Evolutionary conservation across 441 rosid genomes (phyloP), one percentile per base, ranked within the genome.

Genomic region (Lagerstroemia fauriei): DNA sequence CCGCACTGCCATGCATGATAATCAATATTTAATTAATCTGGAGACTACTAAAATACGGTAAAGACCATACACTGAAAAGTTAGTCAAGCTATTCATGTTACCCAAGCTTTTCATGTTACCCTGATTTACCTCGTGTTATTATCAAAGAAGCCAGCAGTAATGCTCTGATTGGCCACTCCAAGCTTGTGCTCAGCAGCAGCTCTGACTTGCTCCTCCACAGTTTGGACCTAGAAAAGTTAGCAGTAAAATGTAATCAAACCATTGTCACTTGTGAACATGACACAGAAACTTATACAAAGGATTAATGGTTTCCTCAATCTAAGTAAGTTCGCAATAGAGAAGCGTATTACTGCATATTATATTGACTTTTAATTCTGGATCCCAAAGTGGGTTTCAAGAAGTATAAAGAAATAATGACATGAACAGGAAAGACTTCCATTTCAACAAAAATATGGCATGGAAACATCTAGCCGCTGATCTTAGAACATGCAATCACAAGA

Each of bases 91-190:
- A 25, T 44, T 61, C 73, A 77, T 59, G 57, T 66, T 11, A 69
- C 61, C 63, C 75, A n/a, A n/a, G 11, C 34, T 74, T 47, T 44
- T 61, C 73, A 77, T 59, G 57, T 66, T 11, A 69, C 61, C 63
- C 75, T 68, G 74, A 34, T 44, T 88, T 77, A 93, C 98, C 98
- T 95, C 51, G 98, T 94, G 84, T 95, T 92, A 78, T 95, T 95
- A 92, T 95, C 98, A 88, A 94, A 94, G 89, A 95, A 95, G 46
- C 98, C 98, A 66, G 98, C 98, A 80, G 98, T 95, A 79, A 95
- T 95, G 82, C 98, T 95, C 92, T 95, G 98, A 87, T 95, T 94
- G 87, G 98, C 98, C 86, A 95, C 98, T 84, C 98, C 98, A 81
- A 95, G 92, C 89, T 95, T 95, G 89, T 95, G 98, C 88, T 95